phyloP scores from a whole-genome alignment of 495 filamentous ascomycete genomes.

The Aspergillus ellipticus region DNA sequence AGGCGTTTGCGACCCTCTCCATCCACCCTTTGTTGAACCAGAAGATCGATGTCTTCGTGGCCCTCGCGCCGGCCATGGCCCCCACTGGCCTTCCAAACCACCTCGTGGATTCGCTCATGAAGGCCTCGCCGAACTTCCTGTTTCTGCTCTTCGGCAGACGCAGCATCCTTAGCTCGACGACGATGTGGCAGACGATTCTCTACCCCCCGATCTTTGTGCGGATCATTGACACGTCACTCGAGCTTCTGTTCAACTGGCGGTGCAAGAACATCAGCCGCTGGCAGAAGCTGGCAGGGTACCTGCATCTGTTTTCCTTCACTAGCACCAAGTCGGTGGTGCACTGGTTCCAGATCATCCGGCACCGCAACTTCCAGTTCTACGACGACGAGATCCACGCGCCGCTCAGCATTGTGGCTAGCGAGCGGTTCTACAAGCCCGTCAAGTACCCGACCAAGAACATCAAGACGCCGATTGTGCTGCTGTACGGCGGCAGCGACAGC shows the following conservation, averaged over 20 bases:
- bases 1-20: conserved; percentile 92
- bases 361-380: conserved; percentile 94
- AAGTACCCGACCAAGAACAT: conserved; percentile 96
- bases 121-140: conserved; percentile 87
- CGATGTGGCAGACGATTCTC: conserved; percentile 95
- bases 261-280: conserved; percentile 78
- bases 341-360: conserved; percentile 99
- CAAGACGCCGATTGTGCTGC: conserved; percentile 86
- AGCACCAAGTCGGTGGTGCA: conserved; percentile 95
- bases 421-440: conserved; percentile 81
- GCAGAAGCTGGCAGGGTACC: conserved; percentile 95
- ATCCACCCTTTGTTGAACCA: conserved; percentile 91
- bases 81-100: conserved; percentile 84
- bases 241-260: conserved; percentile 85
- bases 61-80: conserved; percentile 95
- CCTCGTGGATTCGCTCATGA: conserved; percentile 87
- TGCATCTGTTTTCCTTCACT: conserved; percentile 93
- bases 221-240: conserved; percentile 76
- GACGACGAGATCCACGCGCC: conserved; percentile 83
- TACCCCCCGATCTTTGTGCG: conserved; percentile 93
- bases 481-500: conserved; percentile 91
- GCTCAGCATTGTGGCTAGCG: conserved; percentile 53
- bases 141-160: conserved; percentile 94
- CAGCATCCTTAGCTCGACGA: conserved; percentile 86
- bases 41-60: conserved; percentile 94